Evolutionary conservation across 1,284 basidiomycete species (phyloP), one percentile per base, ranked within the genome.

Genomic region (Tilletia walkeri): DNA sequence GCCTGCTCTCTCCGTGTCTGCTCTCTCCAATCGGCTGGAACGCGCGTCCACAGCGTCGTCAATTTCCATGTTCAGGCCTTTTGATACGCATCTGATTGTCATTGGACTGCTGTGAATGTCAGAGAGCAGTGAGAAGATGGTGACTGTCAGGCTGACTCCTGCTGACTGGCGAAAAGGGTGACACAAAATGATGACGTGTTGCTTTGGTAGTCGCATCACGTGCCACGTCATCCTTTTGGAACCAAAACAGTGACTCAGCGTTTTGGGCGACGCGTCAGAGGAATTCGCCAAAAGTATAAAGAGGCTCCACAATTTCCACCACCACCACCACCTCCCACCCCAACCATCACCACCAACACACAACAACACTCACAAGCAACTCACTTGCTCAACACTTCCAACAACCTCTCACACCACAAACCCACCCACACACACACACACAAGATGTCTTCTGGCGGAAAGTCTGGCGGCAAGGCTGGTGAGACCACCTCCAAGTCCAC

Each of bases 401-500:
- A 7, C 50, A 9, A 7, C n/a, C 24, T 36, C 34, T 14, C 24
- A 65, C 16, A 1, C 65, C 49, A 53, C 50, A 10, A 54, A 18
- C 48, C 48, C 66, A 47, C 66, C 36, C 48, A 68, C 16, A 18
- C 48, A 49, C 59, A n/a, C 56, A 63, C 34, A 50, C 14, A 7
- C 47, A 69, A 45, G 18, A 72, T 72, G 68, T 65, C 68, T 54
- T 49, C 68, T 72, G 81, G 84, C 73, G 84, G 84, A 73, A 85
- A 85, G 79, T 80, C 84, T 66, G 82, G 81, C 45, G 61, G 65
- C 36, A 70, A 71, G 61, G 74, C 75, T 61, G 73, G 72, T 56
- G 79, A 73, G 41, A 69, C 68, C 71, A 75, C 82, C 70, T 73
- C 82, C 82, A 86, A 86, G 82, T 83, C 84, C 63, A 81, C 88